Evolutionary conservation across 768 basidiomycete genomes (phyloP).

Genomic region (Pluteus cervinus): DNA sequence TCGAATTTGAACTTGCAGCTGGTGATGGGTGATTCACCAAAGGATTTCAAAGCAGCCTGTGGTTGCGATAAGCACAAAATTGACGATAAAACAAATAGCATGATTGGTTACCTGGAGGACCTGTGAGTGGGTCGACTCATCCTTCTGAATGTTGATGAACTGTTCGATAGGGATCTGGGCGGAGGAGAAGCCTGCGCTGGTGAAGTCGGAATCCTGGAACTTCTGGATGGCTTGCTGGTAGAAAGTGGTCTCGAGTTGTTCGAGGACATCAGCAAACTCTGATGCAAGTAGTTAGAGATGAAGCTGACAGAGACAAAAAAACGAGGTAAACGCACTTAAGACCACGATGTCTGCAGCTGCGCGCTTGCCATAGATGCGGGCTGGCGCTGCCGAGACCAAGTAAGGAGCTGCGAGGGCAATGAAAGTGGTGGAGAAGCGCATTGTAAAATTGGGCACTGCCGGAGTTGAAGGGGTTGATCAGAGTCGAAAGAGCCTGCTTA

Average conservation of each 20-base stretch:
- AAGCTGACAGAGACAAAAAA: not conserved
- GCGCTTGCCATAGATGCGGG: slow-evolving; percentile 34
- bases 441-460: slow-evolving; percentile 30
- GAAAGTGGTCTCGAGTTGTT: slow-evolving; percentile 66
- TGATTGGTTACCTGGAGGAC: slow-evolving; percentile 38
- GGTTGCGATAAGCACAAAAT: not conserved
- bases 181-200: slow-evolving; percentile 55
- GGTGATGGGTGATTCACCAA: slow-evolving; percentile 48
- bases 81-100: slow-evolving; percentile 2
- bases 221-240: slow-evolving; percentile 61
- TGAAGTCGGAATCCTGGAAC: slow-evolving; percentile 62
- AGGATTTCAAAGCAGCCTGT: slow-evolving; percentile 42
- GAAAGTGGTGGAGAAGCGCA: slow-evolving; percentile 43
- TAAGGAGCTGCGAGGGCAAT: slow-evolving; percentile 36
- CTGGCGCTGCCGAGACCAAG: slow-evolving; percentile 44
- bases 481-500: slow-evolving; percentile 35
- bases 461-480: slow-evolving; percentile 19
- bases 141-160: slow-evolving; percentile 50
- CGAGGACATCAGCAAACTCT: slow-evolving; percentile 77
- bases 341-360: slow-evolving; percentile 46
- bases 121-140: slow-evolving; percentile 56
- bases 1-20: slow-evolving; percentile 68
- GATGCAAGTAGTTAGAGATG: slow-evolving; percentile 6
- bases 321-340: slow-evolving; percentile 41
- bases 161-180: slow-evolving; percentile 52